Conservation (phyloP, 1,284 basidiomycete genomes). For the Salmacisia buchloeana region DNA sequence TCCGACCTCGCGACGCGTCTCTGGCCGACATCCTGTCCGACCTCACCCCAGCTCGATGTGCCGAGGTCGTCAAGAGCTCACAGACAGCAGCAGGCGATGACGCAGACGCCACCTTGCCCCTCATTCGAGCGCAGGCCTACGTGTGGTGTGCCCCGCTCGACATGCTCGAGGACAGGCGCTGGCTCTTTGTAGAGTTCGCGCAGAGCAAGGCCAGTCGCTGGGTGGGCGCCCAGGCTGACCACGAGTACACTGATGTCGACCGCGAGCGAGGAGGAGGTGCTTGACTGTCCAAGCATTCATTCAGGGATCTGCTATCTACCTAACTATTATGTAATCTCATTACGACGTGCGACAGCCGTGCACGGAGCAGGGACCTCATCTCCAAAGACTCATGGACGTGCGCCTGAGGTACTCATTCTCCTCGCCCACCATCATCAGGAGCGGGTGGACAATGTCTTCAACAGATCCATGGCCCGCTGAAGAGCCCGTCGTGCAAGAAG, state of each 20-base stretch:
- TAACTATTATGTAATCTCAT: too few relatives aligned
- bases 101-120: neutral
- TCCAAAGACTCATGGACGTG: too few relatives aligned
- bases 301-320: too few relatives aligned
- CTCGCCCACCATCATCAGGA: too few relatives aligned
- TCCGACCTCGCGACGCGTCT: slow-evolving; percentile 18
- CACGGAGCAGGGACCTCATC: too few relatives aligned
- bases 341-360: too few relatives aligned
- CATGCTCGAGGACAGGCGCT: slow-evolving; percentile 17
- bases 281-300: too few relatives aligned
- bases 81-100: neutral
- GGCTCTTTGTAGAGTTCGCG: slow-evolving; percentile 32
- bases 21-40: slow-evolving; percentile 20
- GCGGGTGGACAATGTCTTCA: too few relatives aligned
- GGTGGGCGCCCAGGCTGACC: slow-evolving; percentile 14
- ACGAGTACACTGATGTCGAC: slow-evolving; percentile 6
- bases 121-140: slow-evolving; percentile 21
- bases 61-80: neutral
- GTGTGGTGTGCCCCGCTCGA: slow-evolving; percentile 19
- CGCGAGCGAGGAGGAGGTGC: too few relatives aligned
- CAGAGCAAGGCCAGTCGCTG: slow-evolving; percentile 20
- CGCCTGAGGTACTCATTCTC: too few relatives aligned
- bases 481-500: too few relatives aligned
- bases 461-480: too few relatives aligned
- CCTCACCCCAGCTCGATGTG: slow-evolving; percentile 16